These are phyloP conservation scores for Alopecurus myosuroides DNA, from an alignment of 176 grass and related monocot genomes.

Conservation along the genomic window DNA sequence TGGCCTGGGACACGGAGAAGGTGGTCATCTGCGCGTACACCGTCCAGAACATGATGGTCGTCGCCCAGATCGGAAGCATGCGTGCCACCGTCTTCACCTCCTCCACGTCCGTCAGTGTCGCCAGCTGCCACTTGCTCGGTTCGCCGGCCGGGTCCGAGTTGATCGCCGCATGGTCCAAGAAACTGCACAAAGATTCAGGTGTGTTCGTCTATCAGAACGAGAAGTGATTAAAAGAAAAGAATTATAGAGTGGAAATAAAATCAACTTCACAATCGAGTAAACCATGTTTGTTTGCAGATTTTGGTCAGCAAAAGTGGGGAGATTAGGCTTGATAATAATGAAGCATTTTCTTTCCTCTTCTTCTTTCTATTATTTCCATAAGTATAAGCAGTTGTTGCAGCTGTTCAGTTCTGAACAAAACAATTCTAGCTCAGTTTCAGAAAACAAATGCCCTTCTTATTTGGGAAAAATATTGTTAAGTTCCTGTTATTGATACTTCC, in stretches of 20 bases:
- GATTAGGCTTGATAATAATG: background rate
- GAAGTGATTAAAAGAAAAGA: background rate
- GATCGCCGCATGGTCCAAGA: conserved; percentile 88
- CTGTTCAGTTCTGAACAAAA: background rate
- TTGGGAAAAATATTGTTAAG: background rate
- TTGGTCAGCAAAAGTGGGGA: background rate
- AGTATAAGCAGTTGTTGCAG: background rate
- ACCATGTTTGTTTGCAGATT: background rate
- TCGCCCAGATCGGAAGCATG: conserved; percentile 94
- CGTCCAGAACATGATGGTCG: conserved; percentile 96
- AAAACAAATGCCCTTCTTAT: background rate
- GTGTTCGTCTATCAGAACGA: background rate
- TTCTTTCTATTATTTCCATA: too few relatives aligned
- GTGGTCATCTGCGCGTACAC: conserved; percentile 99
- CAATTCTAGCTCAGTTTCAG: background rate
- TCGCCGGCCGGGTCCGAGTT: conserved; percentile 16
- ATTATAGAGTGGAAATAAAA: background rate
- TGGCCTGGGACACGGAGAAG: conserved; percentile 90
- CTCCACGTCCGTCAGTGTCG: conserved; percentile 84
- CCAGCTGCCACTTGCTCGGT: conserved; percentile 60
- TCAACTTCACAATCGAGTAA: background rate
- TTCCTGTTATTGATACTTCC: background rate
- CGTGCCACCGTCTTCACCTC: conserved; percentile 75
- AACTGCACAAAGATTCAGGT: conserved; percentile 32
- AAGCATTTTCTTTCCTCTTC: background rate